Evolutionary conservation across 1,284 basidiomycete species (phyloP).

Genomic region (Xerocomus amazonicus): DNA sequence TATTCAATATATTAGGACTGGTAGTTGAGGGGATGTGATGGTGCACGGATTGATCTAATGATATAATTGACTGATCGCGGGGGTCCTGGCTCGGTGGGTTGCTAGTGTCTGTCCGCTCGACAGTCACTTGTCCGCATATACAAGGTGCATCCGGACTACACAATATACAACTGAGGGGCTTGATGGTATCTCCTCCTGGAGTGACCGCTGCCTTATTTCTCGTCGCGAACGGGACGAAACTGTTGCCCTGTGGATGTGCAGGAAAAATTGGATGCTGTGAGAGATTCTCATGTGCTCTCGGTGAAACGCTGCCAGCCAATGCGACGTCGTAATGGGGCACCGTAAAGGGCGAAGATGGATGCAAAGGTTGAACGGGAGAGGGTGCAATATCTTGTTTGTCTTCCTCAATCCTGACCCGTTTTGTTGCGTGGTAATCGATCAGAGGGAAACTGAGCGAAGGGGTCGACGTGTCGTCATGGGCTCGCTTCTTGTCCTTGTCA

Average conservation of each 20-base stretch:
- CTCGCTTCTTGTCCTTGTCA: slow-evolving; percentile 51
- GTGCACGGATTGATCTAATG: slow-evolving; percentile 20
- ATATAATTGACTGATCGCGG: slow-evolving; percentile 24
- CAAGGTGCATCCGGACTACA: slow-evolving; percentile 69
- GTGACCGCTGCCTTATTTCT: slow-evolving; percentile 8
- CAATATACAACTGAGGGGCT: slow-evolving; percentile 54
- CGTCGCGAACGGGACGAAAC: slow-evolving; percentile 35
- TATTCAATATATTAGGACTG: slow-evolving; percentile 60
- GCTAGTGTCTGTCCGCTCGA: slow-evolving; percentile 39
- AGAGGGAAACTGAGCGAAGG: slow-evolving; percentile 29
- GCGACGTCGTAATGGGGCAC: slow-evolving; percentile 13
- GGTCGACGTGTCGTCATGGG: slow-evolving; percentile 46
- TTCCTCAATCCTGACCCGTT: slow-evolving; percentile 41
- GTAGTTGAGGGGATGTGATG: slow-evolving; percentile 13
- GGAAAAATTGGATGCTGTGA: slow-evolving; percentile 20
- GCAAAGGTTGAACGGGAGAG: slow-evolving; percentile 30
- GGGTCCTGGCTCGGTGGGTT: slow-evolving; percentile 14
- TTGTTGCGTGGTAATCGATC: slow-evolving; percentile 28
- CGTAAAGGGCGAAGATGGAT: slow-evolving; percentile 19
- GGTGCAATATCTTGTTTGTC: slow-evolving; percentile 30
- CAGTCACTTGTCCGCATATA: slow-evolving; percentile 64
- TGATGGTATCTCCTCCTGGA: slow-evolving; percentile 32
- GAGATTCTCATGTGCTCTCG: slow-evolving; percentile 7
- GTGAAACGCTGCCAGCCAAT: slow-evolving; percentile 4
- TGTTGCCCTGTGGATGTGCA: slow-evolving; percentile 25